phyloP scores from a whole-genome alignment of 2,329 filamentous ascomycete species.

The Polytolypa hystricis region DNA sequence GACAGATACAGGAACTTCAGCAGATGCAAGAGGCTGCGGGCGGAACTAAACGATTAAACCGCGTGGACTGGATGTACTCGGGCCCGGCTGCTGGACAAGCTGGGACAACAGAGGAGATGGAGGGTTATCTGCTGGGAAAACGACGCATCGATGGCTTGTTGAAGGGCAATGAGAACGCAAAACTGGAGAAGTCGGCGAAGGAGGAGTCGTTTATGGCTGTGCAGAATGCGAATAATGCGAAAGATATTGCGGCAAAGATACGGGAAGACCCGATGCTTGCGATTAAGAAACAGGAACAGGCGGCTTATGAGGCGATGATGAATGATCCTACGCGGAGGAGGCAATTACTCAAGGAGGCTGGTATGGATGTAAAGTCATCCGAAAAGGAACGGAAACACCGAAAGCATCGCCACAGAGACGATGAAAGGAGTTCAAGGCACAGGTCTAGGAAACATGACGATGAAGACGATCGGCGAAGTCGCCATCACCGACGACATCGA shows the following conservation, averaged over 20 bases:
- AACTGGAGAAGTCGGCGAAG: conserved; percentile 62
- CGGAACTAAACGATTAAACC: conserved; percentile 64
- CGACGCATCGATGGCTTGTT: conserved; percentile 78
- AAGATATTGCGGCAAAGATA: conserved; percentile 78
- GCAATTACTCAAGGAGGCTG: conserved; percentile 50
- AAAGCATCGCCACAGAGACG: conserved; percentile 22
- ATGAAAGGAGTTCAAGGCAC: conserved; percentile 13
- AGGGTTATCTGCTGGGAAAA: conserved; percentile 87
- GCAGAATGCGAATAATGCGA: conserved; percentile 55
- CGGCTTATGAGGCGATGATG: conserved; percentile 53
- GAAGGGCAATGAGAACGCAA: conserved; percentile 69
- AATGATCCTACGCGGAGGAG: conserved; percentile 40
- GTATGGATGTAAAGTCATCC: conserved; percentile 26
- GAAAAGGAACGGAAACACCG: conserved; percentile 39
- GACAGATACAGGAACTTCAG: conserved; percentile 83
- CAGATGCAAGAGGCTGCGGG: conserved; percentile 80
- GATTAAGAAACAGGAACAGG: conserved; percentile 86
- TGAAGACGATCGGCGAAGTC: conserved; percentile 20
- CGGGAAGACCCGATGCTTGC: conserved; percentile 83
- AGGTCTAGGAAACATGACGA: conserved; percentile 11
- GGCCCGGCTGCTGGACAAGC: conserved; percentile 67
- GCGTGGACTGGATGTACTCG: conserved; percentile 97
- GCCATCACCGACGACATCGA: conserved; percentile 30
- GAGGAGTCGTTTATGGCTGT: conserved; percentile 53
- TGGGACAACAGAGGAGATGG: conserved; percentile 77